Evolutionary conservation across 495 filamentous ascomycete species (phyloP).

Genomic region (Daldinia grandis): DNA sequence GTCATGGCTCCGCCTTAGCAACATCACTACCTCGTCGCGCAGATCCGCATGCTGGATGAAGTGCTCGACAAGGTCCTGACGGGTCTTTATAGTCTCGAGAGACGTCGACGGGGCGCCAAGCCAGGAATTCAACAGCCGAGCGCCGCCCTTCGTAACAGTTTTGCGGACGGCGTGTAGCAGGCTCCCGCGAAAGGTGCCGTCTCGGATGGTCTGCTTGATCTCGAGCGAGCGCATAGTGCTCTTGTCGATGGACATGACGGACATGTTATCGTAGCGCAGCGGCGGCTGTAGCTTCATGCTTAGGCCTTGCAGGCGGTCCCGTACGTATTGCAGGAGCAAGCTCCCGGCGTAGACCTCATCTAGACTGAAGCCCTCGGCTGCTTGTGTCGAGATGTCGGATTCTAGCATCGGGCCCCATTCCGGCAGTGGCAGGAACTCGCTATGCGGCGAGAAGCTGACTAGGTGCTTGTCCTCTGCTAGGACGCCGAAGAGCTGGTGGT

Average conservation of each 20-base stretch:
- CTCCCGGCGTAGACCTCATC: slow-evolving; percentile 73
- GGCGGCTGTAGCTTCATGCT: slow-evolving; percentile 88
- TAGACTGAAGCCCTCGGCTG: slow-evolving; percentile 51
- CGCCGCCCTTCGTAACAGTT: slow-evolving; percentile 90
- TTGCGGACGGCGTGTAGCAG: slow-evolving; percentile 86
- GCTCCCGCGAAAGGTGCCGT: slow-evolving; percentile 78
- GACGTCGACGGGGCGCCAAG: slow-evolving; percentile 90
- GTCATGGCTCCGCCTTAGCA: slow-evolving; percentile 83
- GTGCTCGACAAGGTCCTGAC: slow-evolving; percentile 81
- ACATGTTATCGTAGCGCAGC: slow-evolving; percentile 69
- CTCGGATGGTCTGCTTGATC: slow-evolving; percentile 82
- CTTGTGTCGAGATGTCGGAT: slow-evolving; percentile 60
- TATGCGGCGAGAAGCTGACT: slow-evolving; percentile 61
- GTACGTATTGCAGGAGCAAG: slow-evolving; percentile 83
- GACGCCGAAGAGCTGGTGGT: slow-evolving; percentile 54
- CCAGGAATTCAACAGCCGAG: slow-evolving; percentile 80
- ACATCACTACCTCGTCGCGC: slow-evolving; percentile 68
- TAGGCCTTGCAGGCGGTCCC: slow-evolving; percentile 76
- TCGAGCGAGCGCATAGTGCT: slow-evolving; percentile 90
- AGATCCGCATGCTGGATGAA: slow-evolving; percentile 70
- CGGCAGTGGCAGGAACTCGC: slow-evolving; percentile 61
- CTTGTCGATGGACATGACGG: slow-evolving; percentile 90
- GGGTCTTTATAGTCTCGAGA: slow-evolving; percentile 75
- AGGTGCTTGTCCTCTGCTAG: slow-evolving; percentile 66
- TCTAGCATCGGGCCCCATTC: slow-evolving; percentile 83